Evolutionary conservation across 345 rosid species (phyloP).

Genomic region (Salix viminalis): DNA sequence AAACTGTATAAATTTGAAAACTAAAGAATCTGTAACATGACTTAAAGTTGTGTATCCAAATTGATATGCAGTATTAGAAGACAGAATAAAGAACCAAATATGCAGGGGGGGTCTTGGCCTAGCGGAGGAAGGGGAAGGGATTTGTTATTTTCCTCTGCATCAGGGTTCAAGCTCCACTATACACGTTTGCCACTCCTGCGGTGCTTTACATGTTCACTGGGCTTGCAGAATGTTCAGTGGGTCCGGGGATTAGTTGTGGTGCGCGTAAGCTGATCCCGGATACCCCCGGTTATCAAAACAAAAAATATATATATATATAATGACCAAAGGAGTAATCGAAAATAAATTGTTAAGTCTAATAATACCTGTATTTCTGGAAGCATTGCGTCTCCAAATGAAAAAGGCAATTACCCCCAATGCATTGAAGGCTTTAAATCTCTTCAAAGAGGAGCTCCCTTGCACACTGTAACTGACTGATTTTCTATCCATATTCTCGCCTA

Average conservation of each 20-base stretch:
- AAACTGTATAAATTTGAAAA: neutral
- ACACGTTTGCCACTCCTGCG: fast-evolving
- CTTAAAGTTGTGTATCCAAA: neutral
- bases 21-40: too few relatives aligned
- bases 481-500: slow-evolving; percentile 39
- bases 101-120: too few relatives aligned
- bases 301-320: too few relatives aligned
- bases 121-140: too few relatives aligned
- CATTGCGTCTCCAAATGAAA: slow-evolving; percentile 56
- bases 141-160: too few relatives aligned
- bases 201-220: fast-evolving
- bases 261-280: too few relatives aligned
- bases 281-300: too few relatives aligned
- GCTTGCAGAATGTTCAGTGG: too few relatives aligned
- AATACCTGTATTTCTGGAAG: slow-evolving; percentile 58
- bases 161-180: too few relatives aligned
- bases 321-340: neutral
- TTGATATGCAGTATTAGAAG: neutral
- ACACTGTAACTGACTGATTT: slow-evolving; percentile 33
- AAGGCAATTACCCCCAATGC: slow-evolving; percentile 56
- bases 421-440: slow-evolving; percentile 44
- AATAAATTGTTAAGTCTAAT: neutral
- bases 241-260: too few relatives aligned
- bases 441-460: slow-evolving; percentile 40
- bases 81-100: neutral